Evolutionary conservation across 1,139 yeast species (phyloP), one percentile per base, ranked within the genome.

Genomic region (Lipomyces yarrowii): DNA sequence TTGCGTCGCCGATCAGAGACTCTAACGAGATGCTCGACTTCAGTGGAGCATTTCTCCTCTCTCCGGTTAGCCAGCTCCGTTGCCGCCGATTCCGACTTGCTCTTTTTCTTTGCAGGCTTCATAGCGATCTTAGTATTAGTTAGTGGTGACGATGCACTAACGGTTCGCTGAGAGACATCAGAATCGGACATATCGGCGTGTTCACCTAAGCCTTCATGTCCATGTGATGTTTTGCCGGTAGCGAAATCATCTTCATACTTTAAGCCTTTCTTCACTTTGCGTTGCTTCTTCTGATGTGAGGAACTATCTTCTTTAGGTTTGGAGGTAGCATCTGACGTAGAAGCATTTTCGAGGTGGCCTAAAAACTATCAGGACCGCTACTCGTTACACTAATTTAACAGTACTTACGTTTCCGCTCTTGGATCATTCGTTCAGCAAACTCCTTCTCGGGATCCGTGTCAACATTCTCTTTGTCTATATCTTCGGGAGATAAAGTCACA

Each of bases 361-460:
- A 52, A 4, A 5, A 23, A 3, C n/a, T n/a, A 21, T 42, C 48
- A 42, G 48, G 11, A 42, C 21, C 18, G 18, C 11, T 15, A 0
- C 11, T n/a, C 48, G 23, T 21, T n/a, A n/a, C 7, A 10, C 5
- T 18, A 5, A 18, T 52, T n/a, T 18, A 26, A 42, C 3, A 7
- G 7, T 15, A 56, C 65, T 2, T 52, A 63, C 80, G 81, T 63
- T 81, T 78, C 66, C 98, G 84, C 62, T 88, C 84, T 57, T 80
- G 80, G 68, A 83, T 84, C 90, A 91, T 90, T 55, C 81, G 82
- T 58, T 84, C 84, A 0, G 96, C 96, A 77, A 87, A 92, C 62
- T 83, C 85, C 51, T 84, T 79, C 75, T 93, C 98, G 63, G 81
- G 84, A 6, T 83, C 85, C 1, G 96, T 83, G 74, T 93, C 98